Base-by-base conservation (phyloP, 805 yeast species). In the Jamesozyma hellenica region DNA sequence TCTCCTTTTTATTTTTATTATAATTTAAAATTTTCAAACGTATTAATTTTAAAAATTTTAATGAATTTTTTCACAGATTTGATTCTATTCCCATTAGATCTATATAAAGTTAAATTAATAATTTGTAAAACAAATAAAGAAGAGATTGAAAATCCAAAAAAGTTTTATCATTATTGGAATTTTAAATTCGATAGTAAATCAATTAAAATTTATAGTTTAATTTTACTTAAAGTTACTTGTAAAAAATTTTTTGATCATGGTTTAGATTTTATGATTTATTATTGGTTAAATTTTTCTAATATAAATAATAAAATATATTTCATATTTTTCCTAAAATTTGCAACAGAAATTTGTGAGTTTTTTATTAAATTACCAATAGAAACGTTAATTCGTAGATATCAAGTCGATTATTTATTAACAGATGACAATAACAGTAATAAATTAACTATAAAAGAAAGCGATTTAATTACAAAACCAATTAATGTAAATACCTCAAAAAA, bases 331-430 rank as follows among this genome's bases (percentile, higher is more conserved):
- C 66, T 75, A 25, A 74, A 76, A 38, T 67, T 90, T 41, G 42
- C 71, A 1, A 68, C 83, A n/a, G 74, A 82, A 38, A 62, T 81
- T 16, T 42, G 75, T 35, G 94, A 86, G 48, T 67, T 90, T 30
- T 74, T 81, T 44, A 68, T 87, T 41, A 79, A 78, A 55, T 66
- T 92, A 45, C 98, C 98, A 3, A 71, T 87, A 38, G 98, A 90
- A 53, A 87, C 94, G 12, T 59, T 90, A 32, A 70, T 85, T 43
- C 70, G 94, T 44, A 76, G 96, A 47, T 87, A 90, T 13, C 96
- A 90, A 56, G 75, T 86, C 9, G 66, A 75, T 40, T 77, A 75
- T 52, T 66, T 86, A 44, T 49, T 81, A 12, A 23, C 35, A 10
- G 21, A 28, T 26, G 18, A 16, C 4, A 32, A 13, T 14, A 16